Evolutionary conservation across 306 rosid species (phyloP).

Genomic region (Quercus ilex): DNA sequence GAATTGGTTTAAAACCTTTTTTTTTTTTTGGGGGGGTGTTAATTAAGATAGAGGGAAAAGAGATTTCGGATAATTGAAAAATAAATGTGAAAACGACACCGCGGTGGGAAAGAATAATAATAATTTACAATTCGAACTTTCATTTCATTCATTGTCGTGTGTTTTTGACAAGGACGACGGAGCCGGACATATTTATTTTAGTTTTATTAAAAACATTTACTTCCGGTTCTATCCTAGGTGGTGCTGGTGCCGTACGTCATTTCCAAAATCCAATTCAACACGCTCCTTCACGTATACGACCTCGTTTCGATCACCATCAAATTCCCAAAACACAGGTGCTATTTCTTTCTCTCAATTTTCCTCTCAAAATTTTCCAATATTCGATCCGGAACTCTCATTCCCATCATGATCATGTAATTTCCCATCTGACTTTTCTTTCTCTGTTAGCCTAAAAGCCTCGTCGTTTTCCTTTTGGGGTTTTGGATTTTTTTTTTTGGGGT

Average conservation of each 20-base stretch:
- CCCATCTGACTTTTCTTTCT: not conserved
- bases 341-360: not conserved
- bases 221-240: not conserved
- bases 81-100: no score
- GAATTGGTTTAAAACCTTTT: no score
- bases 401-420: not conserved
- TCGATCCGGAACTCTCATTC: not conserved
- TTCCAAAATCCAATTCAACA: not conserved
- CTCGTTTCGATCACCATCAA: conserved; percentile 8
- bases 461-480: not conserved
- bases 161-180: conserved; percentile 16
- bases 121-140: no score
- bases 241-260: conserved; percentile 17
- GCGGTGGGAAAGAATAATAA: no score
- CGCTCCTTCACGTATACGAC: not conserved
- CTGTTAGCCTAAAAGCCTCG: not conserved
- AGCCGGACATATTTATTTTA: not conserved
- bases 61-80: no score
- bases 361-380: not conserved
- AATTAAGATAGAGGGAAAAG: no score
- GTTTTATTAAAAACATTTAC: not conserved
- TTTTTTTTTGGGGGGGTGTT: no score
- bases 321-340: conserved; percentile 16
- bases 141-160: no score
- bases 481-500: not conserved